Percentiles rank a stretch among this genome's conserved stretches.
These are phyloP conservation scores for Phytophthora litchii DNA, from an alignment of 352 stramenopile genomes.

Conservation along the genomic window DNA sequence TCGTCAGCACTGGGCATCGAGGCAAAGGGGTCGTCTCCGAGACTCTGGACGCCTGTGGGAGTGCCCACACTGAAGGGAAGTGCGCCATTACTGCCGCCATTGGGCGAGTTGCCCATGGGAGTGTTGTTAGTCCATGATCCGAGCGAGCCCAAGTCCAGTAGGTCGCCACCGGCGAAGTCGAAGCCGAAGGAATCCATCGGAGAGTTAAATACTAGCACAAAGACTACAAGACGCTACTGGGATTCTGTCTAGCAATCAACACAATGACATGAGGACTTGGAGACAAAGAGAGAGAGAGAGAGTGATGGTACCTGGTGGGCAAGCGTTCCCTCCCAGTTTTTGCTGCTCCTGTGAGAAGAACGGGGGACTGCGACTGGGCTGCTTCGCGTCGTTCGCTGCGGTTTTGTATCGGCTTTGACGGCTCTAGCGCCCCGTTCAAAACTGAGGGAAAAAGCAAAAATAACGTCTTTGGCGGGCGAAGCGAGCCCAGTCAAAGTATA, in stretches of 20 bases:
- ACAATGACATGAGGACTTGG: slow-evolving; percentile 1
- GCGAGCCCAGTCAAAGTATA: slow-evolving; percentile 30
- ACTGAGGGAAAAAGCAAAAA: slow-evolving; percentile 52
- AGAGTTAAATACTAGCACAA: slow-evolving; percentile 45
- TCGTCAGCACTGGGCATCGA: slow-evolving; percentile 46
- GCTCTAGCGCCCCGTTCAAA: slow-evolving; percentile 40
- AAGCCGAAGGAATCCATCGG: slow-evolving; percentile 88
- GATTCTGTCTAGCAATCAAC: slow-evolving; percentile 9
- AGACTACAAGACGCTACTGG: slow-evolving; percentile 30
- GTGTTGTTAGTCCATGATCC: slow-evolving; percentile 73
- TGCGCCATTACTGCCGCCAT: slow-evolving; percentile 34
- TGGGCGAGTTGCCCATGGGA: slow-evolving; percentile 74
- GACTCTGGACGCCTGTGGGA: slow-evolving; percentile 81
- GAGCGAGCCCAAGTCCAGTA: slow-evolving; percentile 77
- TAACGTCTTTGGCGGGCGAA: slow-evolving; percentile 33
- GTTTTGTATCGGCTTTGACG: slow-evolving; percentile 27
- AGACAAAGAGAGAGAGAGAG: background rate
- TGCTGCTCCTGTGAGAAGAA: slow-evolving; percentile 8
- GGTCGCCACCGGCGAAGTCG: slow-evolving; percentile 74
- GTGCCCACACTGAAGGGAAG: slow-evolving; percentile 88
- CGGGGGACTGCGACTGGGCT: background rate
- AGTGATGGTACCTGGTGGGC: slow-evolving; percentile 14
- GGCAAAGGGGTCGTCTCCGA: slow-evolving; percentile 79
- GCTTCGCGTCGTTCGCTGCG: slow-evolving; percentile 23
- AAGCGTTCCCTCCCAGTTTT: slow-evolving; percentile 2